These are phyloP conservation scores for Acacia confusa DNA, from an alignment of 306 rosid genomes.

Conservation along the genomic window DNA sequence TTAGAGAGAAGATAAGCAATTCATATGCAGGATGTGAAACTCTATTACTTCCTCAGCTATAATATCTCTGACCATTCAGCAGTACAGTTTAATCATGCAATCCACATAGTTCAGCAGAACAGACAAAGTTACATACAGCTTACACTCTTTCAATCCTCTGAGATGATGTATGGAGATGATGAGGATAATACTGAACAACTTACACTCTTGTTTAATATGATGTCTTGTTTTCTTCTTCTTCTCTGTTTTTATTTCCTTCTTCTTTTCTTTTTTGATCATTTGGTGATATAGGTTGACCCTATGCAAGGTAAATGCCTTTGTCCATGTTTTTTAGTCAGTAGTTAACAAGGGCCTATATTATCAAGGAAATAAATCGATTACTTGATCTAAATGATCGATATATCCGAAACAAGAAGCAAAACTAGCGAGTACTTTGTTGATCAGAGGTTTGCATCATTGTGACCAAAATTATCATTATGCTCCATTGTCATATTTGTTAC, in stretches of 20 bases:
- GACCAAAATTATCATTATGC: background rate
- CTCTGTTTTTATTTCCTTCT: background rate
- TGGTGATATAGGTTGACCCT: background rate
- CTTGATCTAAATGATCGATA: background rate
- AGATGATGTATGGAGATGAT: background rate
- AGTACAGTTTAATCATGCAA: background rate
- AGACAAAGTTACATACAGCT: background rate
- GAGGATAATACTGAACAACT: constrained; percentile 4
- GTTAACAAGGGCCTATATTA: background rate
- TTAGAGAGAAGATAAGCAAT: constrained; percentile 4
- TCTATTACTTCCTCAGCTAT: background rate
- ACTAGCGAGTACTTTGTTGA: background rate
- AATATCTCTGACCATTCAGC: background rate
- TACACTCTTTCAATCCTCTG: background rate
- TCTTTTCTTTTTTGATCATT: background rate
- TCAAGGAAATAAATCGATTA: background rate
- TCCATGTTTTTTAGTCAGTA: background rate
- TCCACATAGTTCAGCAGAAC: background rate
- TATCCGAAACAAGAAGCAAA: background rate
- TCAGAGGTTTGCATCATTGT: background rate
- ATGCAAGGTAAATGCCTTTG: background rate
- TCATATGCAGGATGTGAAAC: background rate
- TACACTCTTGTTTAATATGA: background rate
- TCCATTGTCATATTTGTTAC: background rate
- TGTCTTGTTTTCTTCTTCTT: background rate